Evolutionary conservation across 2,329 filamentous ascomycete genomes (phyloP), one percentile per base, ranked within the genome.

Genomic region (Paracorniculantispora psalliotae): DNA sequence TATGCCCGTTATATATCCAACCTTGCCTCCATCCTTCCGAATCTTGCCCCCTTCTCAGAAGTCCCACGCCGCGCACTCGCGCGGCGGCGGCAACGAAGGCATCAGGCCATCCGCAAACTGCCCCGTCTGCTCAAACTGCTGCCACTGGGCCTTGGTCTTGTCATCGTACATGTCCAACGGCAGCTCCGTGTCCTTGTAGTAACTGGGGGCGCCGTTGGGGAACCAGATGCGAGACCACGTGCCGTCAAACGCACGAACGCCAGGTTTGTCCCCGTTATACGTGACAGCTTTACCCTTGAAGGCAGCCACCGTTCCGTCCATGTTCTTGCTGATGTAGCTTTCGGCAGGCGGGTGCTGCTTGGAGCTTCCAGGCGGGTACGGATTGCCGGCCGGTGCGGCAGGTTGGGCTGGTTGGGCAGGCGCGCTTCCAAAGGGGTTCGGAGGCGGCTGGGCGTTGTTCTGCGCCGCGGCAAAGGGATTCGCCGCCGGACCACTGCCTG

Each of bases 31-130:
- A 33, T 33, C 30, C 30, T 12, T 12, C 30, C 6, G 12, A 33
- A 33, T 33, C 6, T 33, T 12, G 30, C 30, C 30, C 6, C 6
- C 30, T 6, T 33, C 30, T 76, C 72, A 92, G 66, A 93, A 86
- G 68, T 91, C 84, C 82, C 88, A 93, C 28, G 76, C 73, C 64
- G 85, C 86, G 79, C 86, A 93, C 67, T 93, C 91, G 62, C 85
- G 80, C 72, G 86, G 87, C 0, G 92, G 92, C 21, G 92, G 90
- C 48, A 91, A 75, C 65, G 88, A 80, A 0, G 92, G 92, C 75
- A 96, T 88, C 7, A 86, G 67, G 0, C 87, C 88, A 37, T 85
- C 84, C 44, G 82, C 79, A 71, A 96, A 96, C 33, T 71, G 73
- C 0, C 90, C 90, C 21, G 82, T 83, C 63, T 84, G 78, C 48